Evolutionary conservation across 1,284 basidiomycete species (phyloP).

Genomic region (Caloboletus firmus): DNA sequence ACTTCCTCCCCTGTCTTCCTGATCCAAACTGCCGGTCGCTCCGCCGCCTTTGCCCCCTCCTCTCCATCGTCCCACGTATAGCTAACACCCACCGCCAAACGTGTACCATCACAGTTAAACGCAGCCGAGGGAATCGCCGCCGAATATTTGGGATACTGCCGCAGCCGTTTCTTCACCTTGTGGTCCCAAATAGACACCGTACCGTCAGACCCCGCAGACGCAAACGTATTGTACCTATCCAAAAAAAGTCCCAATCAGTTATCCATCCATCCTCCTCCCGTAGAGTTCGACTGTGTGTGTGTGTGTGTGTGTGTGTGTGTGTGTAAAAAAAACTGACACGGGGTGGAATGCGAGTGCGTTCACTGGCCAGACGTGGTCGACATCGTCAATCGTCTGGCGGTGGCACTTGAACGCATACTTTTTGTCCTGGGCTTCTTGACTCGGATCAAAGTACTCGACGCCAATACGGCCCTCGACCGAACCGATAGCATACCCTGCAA

Average conservation of each 20-base stretch:
- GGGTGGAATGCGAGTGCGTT: constrained; percentile 96
- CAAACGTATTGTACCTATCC: constrained; percentile 87
- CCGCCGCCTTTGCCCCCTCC: constrained; percentile 54
- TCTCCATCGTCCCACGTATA: constrained; percentile 90
- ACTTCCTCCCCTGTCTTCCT: constrained; percentile 60
- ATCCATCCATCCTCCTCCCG: too few species aligned
- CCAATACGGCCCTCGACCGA: constrained; percentile 96
- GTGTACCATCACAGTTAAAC: constrained; percentile 82
- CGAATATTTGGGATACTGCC: constrained; percentile 82
- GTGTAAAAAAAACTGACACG: constrained; percentile 60
- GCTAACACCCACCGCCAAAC: constrained; percentile 78
- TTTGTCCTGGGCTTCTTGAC: constrained; percentile 72
- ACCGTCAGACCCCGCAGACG: constrained; percentile 89
- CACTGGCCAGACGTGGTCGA: constrained; percentile 99
- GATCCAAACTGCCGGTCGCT: constrained; percentile 47
- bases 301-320: too few species aligned
- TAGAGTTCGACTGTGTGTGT: too few species aligned
- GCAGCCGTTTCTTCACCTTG: constrained; percentile 91
- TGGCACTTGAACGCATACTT: constrained; percentile 99
- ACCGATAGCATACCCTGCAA: constrained; percentile 84
- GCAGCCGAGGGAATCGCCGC: constrained; percentile 71
- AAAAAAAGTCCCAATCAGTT: not conserved
- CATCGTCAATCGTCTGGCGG: constrained; percentile 82
- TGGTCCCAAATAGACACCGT: constrained; percentile 97
- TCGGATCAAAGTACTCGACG: constrained; percentile 94